Base-by-base conservation (phyloP, 176 grass and related monocot species). In the Paspalum notatum region DNA sequence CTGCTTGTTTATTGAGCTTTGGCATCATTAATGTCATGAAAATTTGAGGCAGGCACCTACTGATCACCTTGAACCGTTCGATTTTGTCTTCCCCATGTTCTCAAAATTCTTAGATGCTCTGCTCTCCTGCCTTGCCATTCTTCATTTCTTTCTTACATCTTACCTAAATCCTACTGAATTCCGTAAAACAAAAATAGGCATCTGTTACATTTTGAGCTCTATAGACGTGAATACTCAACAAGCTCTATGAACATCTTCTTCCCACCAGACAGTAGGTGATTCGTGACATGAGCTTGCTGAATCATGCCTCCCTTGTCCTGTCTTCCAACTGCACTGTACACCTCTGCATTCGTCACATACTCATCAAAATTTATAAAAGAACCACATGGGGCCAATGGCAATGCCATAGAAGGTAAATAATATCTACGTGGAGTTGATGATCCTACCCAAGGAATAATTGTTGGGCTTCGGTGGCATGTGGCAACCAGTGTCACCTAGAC, bases 1-100 rank as follows among this genome's bases (percentile, higher is more conserved):
- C 14, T 50, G 68, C 24, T 50, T 71, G 68, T 50, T 71, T 71
- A 40, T 71, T 16, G 15, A 50, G 25, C 68, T 50, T 71, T 71
- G 24, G 46, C 45, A 37, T 71, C 46, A 51, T 51, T 37, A 46
- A 37, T 71, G 46, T 9, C 22, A 71, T 51, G 48, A 51, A 71
- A 38, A 15, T 12, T 50, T 50, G 58, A 78, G 75, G 61, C 60
- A 51, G 20, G 2, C 17, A 51, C 18, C 48, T 65, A 39, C 16
- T 11, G 15, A 26, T 62, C 26, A 62, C 20, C 26, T 78, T 4
- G 20, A 22, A 13, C 26, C 60, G 51, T 64, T 11, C 1, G 17
- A 51, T 78, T 63, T 63, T 24, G 56, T 55, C 26, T 44, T 59
- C 43, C 22, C 42, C 9, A 63, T 49, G 45, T 13, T 77, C 49